These are phyloP conservation scores for Lagenaria siceraria DNA, from an alignment of 306 rosid species.

Conservation along the genomic window DNA sequence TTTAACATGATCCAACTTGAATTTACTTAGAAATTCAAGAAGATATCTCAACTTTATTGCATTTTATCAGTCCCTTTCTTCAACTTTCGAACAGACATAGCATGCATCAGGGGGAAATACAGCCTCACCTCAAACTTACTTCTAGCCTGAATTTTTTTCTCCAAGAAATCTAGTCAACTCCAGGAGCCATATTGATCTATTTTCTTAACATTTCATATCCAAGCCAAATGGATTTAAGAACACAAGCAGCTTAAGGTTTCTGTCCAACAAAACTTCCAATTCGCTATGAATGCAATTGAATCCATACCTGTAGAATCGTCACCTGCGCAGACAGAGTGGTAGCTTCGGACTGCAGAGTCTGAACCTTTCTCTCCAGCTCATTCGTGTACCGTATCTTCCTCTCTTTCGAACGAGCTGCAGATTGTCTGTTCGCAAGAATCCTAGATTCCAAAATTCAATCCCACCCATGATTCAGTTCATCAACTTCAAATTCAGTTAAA, in stretches of 20 bases:
- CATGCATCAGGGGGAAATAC: neutral
- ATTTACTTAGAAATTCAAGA: neutral
- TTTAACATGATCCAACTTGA: neutral
- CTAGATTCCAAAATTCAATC: slow-evolving; percentile 20
- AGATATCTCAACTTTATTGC: neutral
- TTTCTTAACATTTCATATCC: neutral
- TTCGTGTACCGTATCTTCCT: slow-evolving; percentile 70
- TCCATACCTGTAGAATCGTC: slow-evolving; percentile 72
- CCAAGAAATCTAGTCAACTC: neutral
- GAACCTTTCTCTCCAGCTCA: slow-evolving; percentile 95
- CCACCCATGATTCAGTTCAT: neutral
- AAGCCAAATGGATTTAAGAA: neutral
- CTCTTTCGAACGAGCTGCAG: slow-evolving; percentile 97
- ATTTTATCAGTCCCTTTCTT: neutral
- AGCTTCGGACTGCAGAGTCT: slow-evolving; percentile 94
- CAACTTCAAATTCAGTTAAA: neutral
- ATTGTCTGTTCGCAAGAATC: slow-evolving; percentile 91
- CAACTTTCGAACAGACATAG: neutral
- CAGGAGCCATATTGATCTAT: neutral
- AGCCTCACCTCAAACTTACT: neutral
- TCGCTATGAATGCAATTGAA: neutral
- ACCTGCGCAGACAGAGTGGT: slow-evolving; percentile 95
- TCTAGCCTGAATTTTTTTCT: neutral
- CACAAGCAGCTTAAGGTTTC: neutral
- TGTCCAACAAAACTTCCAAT: neutral